Conservation (phyloP, 208 protist genomes). For the Acanthamoeba royreba region DNA sequence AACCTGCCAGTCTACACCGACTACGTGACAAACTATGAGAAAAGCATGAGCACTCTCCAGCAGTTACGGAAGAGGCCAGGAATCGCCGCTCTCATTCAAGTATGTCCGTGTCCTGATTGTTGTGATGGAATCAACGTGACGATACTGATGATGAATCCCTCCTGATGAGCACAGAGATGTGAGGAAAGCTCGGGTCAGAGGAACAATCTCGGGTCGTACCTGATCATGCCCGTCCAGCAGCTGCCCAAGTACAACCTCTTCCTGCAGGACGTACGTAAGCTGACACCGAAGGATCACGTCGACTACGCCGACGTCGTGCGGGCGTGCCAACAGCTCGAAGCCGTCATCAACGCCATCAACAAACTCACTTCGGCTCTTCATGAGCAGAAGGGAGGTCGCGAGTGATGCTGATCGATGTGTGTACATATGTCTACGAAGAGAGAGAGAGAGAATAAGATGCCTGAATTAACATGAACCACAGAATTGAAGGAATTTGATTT, state of each 20-base stretch:
- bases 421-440: no score
- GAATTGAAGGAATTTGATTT: no score
- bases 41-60: background rate
- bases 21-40: constrained; percentile 20
- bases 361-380: background rate
- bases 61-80: background rate
- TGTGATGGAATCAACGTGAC: background rate
- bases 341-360: constrained; percentile 9
- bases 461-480: no score
- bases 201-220: background rate
- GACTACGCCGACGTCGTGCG: no score
- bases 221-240: constrained; percentile 15
- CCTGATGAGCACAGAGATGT: background rate
- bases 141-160: background rate
- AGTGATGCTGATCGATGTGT: no score
- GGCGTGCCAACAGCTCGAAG: background rate
- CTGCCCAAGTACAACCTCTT: constrained; percentile 32
- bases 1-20: background rate
- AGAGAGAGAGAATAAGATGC: no score
- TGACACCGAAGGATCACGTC: no score
- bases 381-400: background rate
- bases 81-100: background rate
- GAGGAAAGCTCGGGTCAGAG: background rate
- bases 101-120: background rate
- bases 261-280: no score